phyloP scores from a whole-genome alignment of 2,329 filamentous ascomycete genomes.

The Alternaria ventricosa region DNA sequence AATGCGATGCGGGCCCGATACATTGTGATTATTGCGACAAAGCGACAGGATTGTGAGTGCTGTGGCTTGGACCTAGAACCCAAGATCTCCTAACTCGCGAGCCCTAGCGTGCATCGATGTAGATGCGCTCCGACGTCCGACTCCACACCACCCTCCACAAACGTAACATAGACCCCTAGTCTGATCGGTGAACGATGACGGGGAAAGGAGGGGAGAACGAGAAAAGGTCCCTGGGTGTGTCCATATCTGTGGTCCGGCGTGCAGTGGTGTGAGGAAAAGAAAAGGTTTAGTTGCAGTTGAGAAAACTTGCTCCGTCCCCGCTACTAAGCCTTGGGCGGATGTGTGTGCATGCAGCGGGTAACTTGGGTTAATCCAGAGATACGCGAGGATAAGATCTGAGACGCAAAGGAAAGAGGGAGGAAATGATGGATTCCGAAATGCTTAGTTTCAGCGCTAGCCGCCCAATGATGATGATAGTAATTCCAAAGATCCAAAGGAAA shows the following conservation, averaged over 20 bases:
- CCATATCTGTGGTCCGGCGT: not conserved
- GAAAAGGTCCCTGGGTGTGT: not conserved
- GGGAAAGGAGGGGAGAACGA: not conserved
- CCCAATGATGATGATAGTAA: slow-evolving; percentile 30
- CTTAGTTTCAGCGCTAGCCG: slow-evolving; percentile 35
- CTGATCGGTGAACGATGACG: slow-evolving; percentile 1
- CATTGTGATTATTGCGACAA: not conserved
- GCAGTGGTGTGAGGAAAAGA: not conserved
- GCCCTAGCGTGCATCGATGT: not conserved
- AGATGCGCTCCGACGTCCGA: not conserved
- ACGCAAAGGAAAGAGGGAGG: slow-evolving; percentile 8
- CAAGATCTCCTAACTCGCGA: not conserved
- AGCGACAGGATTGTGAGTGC: not conserved
- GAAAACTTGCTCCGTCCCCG: not conserved
- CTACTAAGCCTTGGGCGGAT: not conserved
- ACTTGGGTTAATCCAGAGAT: not conserved
- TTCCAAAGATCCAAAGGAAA: not conserved
- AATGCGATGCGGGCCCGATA: not conserved
- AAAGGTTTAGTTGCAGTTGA: not conserved
- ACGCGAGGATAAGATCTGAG: not conserved
- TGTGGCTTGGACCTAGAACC: not conserved
- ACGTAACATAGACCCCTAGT: not conserved
- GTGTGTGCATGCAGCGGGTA: not conserved
- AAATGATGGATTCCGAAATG: slow-evolving; percentile 20
- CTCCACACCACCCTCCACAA: slow-evolving; percentile 2